Conservation (phyloP, 129 eudicot genomes). For the Oenanthe sinensis region DNA sequence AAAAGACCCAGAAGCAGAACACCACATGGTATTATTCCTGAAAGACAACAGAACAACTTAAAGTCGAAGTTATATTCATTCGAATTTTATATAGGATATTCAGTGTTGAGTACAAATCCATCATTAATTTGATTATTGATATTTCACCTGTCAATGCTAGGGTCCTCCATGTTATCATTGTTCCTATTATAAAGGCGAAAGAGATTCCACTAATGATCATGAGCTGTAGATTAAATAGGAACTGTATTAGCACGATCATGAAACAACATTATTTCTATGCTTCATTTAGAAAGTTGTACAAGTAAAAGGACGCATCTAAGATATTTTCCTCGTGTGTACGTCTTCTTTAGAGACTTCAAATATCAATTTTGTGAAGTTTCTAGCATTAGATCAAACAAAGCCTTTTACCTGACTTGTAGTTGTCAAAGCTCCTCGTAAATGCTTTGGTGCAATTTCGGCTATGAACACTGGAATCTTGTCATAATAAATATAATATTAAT, state of each 20-base stretch:
- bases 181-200: conserved; percentile 72
- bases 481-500: not conserved
- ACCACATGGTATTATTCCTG: conserved; percentile 83
- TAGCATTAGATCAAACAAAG: not conserved
- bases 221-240: conserved; percentile 41
- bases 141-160: conserved; percentile 70
- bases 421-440: conserved; percentile 81
- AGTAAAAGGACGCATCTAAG: not conserved
- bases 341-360: not conserved
- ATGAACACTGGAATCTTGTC: conserved; percentile 73
- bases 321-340: not conserved
- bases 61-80: not conserved
- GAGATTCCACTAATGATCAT: conserved; percentile 80
- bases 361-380: not conserved
- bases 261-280: not conserved
- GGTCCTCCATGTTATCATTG: conserved; percentile 64
- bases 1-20: conserved; percentile 64
- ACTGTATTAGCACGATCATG: conserved; percentile 9
- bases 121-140: not conserved
- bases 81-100: not conserved
- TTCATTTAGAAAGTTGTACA: not conserved
- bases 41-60: conserved; percentile 10
- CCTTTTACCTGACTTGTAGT: conserved; percentile 73
- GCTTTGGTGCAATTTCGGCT: conserved; percentile 86
- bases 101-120: not conserved